phyloP scores from a whole-genome alignment of 441 rosid species.

The Capsella rubella region DNA sequence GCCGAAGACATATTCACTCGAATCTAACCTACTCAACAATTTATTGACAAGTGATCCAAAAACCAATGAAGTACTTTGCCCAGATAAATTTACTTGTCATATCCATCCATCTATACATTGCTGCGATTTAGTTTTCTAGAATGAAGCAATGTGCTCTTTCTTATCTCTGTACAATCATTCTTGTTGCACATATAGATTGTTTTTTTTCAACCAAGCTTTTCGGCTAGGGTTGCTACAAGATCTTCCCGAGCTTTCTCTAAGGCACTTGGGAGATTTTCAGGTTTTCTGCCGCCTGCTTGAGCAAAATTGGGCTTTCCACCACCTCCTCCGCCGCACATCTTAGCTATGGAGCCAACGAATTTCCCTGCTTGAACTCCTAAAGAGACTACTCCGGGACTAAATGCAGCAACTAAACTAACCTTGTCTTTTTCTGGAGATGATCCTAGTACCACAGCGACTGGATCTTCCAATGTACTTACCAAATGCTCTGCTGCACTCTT shows the following conservation, averaged over 20 bases:
- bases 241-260: constrained; percentile 77
- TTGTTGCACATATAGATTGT: neutral
- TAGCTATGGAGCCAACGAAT: constrained; percentile 85
- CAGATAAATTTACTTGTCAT: no score
- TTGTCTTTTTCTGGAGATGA: constrained; percentile 83
- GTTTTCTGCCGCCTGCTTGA: constrained; percentile 92
- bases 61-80: no score
- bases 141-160: constrained; percentile 24
- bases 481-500: constrained; percentile 85
- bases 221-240: constrained; percentile 58
- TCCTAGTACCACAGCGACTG: constrained; percentile 80
- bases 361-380: constrained; percentile 88
- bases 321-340: constrained; percentile 91
- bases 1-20: no score
- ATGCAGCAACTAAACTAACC: constrained; percentile 92
- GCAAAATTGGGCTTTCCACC: constrained; percentile 94
- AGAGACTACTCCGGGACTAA: constrained; percentile 70
- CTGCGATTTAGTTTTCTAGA: no score
- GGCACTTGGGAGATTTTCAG: constrained; percentile 70
- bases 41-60: no score
- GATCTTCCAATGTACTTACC: constrained; percentile 68
- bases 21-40: no score
- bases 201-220: constrained; percentile 50
- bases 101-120: no score
- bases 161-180: constrained; percentile 4